A percentile compares a stretch with the other conserved stretches of the same genome.
Evolutionary conservation across 1,284 basidiomycete genomes (phyloP).

Genomic region (Naganishia sp.): DNA sequence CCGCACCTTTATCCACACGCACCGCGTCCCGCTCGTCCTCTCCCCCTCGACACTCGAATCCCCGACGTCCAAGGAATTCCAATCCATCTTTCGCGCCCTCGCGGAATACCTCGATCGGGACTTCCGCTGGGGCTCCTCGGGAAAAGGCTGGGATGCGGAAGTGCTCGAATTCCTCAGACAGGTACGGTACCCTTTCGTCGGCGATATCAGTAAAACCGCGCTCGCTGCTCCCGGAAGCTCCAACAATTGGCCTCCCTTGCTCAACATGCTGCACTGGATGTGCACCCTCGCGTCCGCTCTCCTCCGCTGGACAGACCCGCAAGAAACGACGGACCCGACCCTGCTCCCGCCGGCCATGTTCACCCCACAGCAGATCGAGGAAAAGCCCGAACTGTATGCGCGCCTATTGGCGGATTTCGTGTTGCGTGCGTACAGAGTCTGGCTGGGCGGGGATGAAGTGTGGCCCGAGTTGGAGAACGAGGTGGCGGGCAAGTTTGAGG

Average conservation of each 20-base stretch:
- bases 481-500: constrained; percentile 20
- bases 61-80: constrained; percentile 78
- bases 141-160: constrained; percentile 74
- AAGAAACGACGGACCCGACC: constrained; percentile 19
- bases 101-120: constrained; percentile 70
- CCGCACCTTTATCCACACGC: constrained; percentile 63
- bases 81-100: constrained; percentile 74
- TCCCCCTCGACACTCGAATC: constrained; percentile 66
- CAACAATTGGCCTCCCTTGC: constrained; percentile 76
- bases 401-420: constrained; percentile 22
- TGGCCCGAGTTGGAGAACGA: constrained; percentile 9
- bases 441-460: constrained; percentile 12
- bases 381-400: constrained; percentile 14
- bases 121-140: constrained; percentile 58
- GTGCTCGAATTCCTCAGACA: constrained; percentile 71
- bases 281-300: constrained; percentile 60
- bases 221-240: constrained; percentile 79
- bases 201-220: constrained; percentile 74
- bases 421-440: constrained; percentile 20
- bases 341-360: constrained; percentile 17
- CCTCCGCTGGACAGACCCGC: constrained; percentile 41
- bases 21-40: constrained; percentile 63
- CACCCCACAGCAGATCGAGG: constrained; percentile 60
- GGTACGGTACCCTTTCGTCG: constrained; percentile 72
- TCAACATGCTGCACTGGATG: constrained; percentile 84